Conservation (phyloP, 768 basidiomycete species). For the Hygrocybe coccinea region DNA sequence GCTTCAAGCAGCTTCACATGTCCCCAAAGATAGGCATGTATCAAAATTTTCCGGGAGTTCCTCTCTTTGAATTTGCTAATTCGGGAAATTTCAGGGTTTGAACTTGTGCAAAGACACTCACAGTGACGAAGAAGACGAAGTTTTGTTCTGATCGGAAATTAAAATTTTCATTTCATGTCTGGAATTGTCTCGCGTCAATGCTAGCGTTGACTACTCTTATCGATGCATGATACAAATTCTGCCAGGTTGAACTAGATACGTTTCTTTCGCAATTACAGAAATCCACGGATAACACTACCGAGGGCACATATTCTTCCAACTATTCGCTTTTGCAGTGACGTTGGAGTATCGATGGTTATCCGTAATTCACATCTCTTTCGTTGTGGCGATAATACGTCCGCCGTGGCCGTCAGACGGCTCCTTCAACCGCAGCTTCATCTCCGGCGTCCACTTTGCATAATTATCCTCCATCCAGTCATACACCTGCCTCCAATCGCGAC, state of each 20-base stretch:
- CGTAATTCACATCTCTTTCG: background rate
- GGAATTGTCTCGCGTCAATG: background rate
- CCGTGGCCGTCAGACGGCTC: constrained; percentile 5
- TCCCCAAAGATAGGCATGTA: constrained; percentile 6
- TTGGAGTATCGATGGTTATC: background rate
- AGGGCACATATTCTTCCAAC: too few species aligned
- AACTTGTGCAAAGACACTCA: background rate
- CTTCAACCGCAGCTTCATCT: background rate
- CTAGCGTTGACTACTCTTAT: background rate
- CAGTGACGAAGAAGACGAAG: background rate
- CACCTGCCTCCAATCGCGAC: constrained; percentile 11
- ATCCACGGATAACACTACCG: too few species aligned
- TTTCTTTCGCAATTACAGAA: background rate
- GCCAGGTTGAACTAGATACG: background rate
- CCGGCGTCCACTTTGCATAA: constrained; percentile 1
- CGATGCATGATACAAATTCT: too few species aligned
- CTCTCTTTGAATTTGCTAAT: background rate
- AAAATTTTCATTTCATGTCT: too few species aligned
- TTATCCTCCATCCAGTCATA: constrained; percentile 2
- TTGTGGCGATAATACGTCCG: background rate
- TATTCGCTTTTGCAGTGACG: background rate
- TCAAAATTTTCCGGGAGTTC: too few species aligned
- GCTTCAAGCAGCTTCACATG: constrained; percentile 11
- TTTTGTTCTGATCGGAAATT: background rate
- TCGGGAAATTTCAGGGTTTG: background rate